Conservation (phyloP, 2,329 filamentous ascomycete genomes). For the Fusarium haematococcum region DNA sequence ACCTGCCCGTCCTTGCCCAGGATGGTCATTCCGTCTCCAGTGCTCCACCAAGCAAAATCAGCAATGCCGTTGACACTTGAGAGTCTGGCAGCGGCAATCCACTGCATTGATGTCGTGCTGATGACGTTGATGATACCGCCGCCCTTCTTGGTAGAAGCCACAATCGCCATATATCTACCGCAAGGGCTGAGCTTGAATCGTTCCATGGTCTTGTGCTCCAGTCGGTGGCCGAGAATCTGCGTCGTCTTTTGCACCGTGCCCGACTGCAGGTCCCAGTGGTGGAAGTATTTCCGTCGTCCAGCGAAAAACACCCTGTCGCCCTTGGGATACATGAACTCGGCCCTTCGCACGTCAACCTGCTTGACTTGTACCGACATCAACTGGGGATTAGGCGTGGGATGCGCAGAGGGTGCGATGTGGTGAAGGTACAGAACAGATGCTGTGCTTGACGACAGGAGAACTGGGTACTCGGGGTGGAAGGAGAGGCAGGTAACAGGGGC, state of each 20-base stretch:
- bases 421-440: conserved; percentile 90
- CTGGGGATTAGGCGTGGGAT: conserved; percentile 85
- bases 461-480: conserved; percentile 90
- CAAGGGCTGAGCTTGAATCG: conserved; percentile 88
- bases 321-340: conserved; percentile 79
- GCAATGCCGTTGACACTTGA: conserved; percentile 86
- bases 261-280: conserved; percentile 89
- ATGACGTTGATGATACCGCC: conserved; percentile 91
- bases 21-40: conserved; percentile 84
- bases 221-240: conserved; percentile 77
- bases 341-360: conserved; percentile 84
- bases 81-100: conserved; percentile 84
- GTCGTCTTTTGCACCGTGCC: conserved; percentile 87
- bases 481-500: conserved; percentile 84
- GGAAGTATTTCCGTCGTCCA: conserved; percentile 90
- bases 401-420: conserved; percentile 82
- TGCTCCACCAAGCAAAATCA: conserved; percentile 93
- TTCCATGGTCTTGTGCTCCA: conserved; percentile 93
- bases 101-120: conserved; percentile 83
- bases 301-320: conserved; percentile 89
- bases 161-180: conserved; percentile 85
- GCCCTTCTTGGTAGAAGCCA: conserved; percentile 84
- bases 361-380: conserved; percentile 91
- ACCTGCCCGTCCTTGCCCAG: conserved; percentile 89
- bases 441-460: conserved; percentile 89